phyloP scores from a whole-genome alignment of 208 protist species.

The Wallacemonas sp. region DNA sequence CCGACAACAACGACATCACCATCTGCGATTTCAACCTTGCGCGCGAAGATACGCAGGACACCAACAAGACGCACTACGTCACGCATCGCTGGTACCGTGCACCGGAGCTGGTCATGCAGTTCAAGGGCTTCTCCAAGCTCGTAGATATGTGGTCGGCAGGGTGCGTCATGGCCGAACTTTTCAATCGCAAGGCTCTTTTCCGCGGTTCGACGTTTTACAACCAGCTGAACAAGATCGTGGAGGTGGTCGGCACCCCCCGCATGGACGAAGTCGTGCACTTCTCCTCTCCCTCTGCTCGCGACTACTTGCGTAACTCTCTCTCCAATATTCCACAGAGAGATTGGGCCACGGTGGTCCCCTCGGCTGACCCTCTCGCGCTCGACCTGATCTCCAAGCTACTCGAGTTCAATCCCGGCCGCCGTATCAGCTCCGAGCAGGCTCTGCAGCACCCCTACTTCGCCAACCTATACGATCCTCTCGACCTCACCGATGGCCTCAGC shows the following conservation, averaged over 20 bases:
- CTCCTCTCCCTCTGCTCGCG: constrained; percentile 73
- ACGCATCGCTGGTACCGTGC: constrained; percentile 97
- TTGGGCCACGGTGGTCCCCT: constrained; percentile 71
- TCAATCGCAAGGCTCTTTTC: constrained; percentile 90
- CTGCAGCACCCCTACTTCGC: constrained; percentile 91
- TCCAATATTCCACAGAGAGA: constrained; percentile 48
- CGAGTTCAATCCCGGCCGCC: constrained; percentile 83
- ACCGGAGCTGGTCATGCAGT: constrained; percentile 97
- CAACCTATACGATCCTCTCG: constrained; percentile 72
- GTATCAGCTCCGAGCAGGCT: constrained; percentile 80
- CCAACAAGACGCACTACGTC: constrained; percentile 94
- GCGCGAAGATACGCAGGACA: constrained; percentile 79
- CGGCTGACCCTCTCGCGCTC: constrained; percentile 62
- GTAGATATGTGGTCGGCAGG: constrained; percentile 92
- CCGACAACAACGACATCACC: constrained; percentile 93
- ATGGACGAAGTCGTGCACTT: constrained; percentile 91
- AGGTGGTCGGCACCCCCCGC: constrained; percentile 87
- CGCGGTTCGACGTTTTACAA: constrained; percentile 92
- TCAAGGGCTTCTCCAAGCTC: constrained; percentile 91
- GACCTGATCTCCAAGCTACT: constrained; percentile 84
- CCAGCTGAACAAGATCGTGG: constrained; percentile 92
- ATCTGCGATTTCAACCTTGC: constrained; percentile 98
- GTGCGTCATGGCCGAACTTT: constrained; percentile 91
- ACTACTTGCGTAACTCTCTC: constrained; percentile 84
- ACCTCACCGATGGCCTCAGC: constrained; percentile 73